Evolutionary conservation across 129 eudicot species (phyloP), one percentile per base, ranked within the genome.

Genomic region (Flaveria brownii): DNA sequence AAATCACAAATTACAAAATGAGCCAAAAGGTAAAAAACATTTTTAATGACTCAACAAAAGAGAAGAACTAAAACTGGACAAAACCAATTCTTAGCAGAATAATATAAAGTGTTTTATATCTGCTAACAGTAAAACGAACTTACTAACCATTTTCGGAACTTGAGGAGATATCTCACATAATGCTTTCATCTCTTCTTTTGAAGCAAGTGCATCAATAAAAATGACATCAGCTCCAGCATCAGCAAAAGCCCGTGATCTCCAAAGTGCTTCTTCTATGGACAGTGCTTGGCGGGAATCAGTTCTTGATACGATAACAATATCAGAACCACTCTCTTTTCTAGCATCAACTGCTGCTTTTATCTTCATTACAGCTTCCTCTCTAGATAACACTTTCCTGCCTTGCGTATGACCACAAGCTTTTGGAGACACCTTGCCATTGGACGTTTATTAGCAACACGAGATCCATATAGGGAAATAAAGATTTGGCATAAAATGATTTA

Each of bases 331-430:
- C 75, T 93, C 97, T 77, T 78, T 82, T 16, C 98, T 83, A 65
- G 98, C 97, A 87, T 93, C 96, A 82, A 93, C 93, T 62, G 98
- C 98, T 45, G 98, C 98, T 84, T 77, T 88, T 80, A 93, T 91
- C 83, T 81, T 92, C 90, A 93, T 87, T 33, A 93, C 84, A 59
- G 98, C 97, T 84, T 93, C 98, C 72, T 88, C 97, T 79, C 97
- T 85, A 36, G 97, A 79, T 68, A 88, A 81, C 25, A 93, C 98
- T 91, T 87, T 88, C 71, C 98, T 85, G 70, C 98, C 98, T 64
- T 81, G 89, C 61, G 93, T 93, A 81, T 93, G 98, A 78, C 98
- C 98, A 80, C 98, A 93, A 82, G 98, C 98, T 85, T 93, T 93
- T 30, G 98, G 98, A 63, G 97, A 91, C 79, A 84, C 93, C 98